Percentiles rank a stretch among this genome's conserved stretches.
These are phyloP conservation scores for Corymbia calophylla DNA, from an alignment of 441 rosid genomes.

Conservation along the genomic window DNA sequence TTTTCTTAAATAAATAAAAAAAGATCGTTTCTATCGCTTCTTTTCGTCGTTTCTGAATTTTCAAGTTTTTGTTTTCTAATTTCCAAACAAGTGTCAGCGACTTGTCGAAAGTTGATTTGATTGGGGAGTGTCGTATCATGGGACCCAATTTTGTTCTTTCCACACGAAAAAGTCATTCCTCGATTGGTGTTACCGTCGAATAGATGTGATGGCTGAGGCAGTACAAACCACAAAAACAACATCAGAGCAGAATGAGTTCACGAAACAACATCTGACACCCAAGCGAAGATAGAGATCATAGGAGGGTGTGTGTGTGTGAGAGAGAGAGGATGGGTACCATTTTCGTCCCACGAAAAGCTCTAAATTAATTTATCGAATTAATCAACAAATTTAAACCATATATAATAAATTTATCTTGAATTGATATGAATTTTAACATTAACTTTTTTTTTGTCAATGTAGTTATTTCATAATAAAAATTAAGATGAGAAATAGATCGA, in stretches of 20 bases:
- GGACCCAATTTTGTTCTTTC: not conserved
- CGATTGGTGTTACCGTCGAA: not conserved
- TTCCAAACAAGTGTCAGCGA: not conserved
- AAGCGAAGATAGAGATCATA: not conserved
- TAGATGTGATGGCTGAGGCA: not conserved
- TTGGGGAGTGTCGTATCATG: not conserved
- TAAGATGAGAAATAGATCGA: too few relatives aligned
- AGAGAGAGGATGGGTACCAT: not conserved
- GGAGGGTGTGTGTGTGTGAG: rapidly evolving
- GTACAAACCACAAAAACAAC: not conserved
- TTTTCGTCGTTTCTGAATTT: not conserved
- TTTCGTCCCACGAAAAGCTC: too few relatives aligned
- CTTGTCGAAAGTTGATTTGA: not conserved
- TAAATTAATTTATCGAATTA: too few relatives aligned
- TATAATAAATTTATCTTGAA: too few relatives aligned
- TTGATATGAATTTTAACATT: too few relatives aligned
- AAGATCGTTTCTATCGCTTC: not conserved
- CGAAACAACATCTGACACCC: not conserved
- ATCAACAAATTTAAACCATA: too few relatives aligned
- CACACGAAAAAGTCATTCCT: not conserved
- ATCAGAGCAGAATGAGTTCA: not conserved
- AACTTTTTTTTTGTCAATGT: too few relatives aligned
- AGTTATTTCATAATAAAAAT: too few relatives aligned
- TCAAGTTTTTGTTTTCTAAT: not conserved
- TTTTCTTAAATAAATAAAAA: too few relatives aligned